Conservation (phyloP, 352 stramenopile genomes). For the Thalassiosira allenii region DNA sequence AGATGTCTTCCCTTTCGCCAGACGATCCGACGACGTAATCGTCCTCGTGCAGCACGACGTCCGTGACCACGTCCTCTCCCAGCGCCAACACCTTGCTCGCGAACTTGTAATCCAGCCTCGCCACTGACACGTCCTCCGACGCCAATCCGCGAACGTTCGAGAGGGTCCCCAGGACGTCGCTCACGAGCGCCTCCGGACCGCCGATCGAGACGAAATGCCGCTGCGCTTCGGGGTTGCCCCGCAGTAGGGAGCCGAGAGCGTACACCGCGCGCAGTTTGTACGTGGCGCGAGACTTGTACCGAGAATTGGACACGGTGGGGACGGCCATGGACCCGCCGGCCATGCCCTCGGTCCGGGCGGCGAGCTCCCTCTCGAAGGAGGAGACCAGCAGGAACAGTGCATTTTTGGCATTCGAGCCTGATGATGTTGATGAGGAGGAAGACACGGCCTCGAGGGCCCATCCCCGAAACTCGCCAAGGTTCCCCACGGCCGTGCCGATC, state of each 20-base stretch:
- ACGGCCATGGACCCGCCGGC: constrained; percentile 23
- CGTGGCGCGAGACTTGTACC: constrained; percentile 19
- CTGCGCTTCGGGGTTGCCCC: constrained; percentile 73
- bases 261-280: constrained; percentile 64
- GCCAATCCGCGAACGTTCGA: constrained; percentile 41
- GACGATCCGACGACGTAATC: constrained; percentile 12
- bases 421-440: constrained; percentile 1
- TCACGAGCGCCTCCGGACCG: constrained; percentile 48
- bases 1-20: neutral
- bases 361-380: constrained; percentile 38
- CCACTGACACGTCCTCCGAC: constrained; percentile 4
- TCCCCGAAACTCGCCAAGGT: constrained; percentile 76
- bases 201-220: constrained; percentile 48
- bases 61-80: constrained; percentile 67
- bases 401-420: neutral
- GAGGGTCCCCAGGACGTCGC: constrained; percentile 37
- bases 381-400: constrained; percentile 34
- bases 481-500: constrained; percentile 82
- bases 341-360: constrained; percentile 27
- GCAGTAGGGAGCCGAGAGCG: constrained; percentile 72
- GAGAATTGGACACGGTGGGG: constrained; percentile 3
- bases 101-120: constrained; percentile 61
- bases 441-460: constrained; percentile 71
- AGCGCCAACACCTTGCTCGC: constrained; percentile 60
- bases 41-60: constrained; percentile 59